Evolutionary conservation across 2,329 filamentous ascomycete species (phyloP).

Genomic region (Neurospora sp.): DNA sequence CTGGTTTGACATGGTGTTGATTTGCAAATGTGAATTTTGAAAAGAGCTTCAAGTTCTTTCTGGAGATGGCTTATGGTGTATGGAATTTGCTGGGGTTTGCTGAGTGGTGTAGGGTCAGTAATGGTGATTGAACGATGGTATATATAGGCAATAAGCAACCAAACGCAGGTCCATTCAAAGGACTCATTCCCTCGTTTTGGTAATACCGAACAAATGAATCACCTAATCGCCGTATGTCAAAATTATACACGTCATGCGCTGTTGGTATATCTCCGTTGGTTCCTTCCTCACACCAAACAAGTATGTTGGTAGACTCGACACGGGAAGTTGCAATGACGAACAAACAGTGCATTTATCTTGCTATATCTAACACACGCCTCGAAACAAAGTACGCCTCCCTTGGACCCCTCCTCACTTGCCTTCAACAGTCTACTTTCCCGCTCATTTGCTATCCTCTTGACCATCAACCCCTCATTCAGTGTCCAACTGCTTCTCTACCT

Average conservation of each 20-base stretch:
- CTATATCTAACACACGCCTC: not conserved
- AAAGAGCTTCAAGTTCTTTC: too few species aligned
- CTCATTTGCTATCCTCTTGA: not conserved
- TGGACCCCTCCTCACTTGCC: not conserved
- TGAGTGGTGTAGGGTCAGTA: too few species aligned
- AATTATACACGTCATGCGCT: not conserved
- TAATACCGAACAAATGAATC: too few species aligned
- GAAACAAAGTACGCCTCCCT: not conserved
- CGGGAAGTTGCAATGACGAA: not conserved
- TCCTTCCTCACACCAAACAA: not conserved
- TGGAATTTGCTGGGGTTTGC: too few species aligned
- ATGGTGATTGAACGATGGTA: too few species aligned
- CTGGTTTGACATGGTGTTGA: too few species aligned
- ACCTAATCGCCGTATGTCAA: too few species aligned
- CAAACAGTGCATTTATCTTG: not conserved
- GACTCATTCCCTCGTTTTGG: too few species aligned
- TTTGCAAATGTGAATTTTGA: too few species aligned
- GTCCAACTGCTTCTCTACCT: not conserved
- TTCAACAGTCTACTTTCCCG: not conserved
- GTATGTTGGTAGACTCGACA: not conserved
- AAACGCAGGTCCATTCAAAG: too few species aligned
- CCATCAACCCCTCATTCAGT: not conserved
- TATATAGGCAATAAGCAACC: too few species aligned
- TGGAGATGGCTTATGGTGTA: too few species aligned
- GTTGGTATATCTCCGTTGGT: not conserved